Base-by-base conservation (phyloP, 139 green algal species). In the Chlorella sp. region DNA sequence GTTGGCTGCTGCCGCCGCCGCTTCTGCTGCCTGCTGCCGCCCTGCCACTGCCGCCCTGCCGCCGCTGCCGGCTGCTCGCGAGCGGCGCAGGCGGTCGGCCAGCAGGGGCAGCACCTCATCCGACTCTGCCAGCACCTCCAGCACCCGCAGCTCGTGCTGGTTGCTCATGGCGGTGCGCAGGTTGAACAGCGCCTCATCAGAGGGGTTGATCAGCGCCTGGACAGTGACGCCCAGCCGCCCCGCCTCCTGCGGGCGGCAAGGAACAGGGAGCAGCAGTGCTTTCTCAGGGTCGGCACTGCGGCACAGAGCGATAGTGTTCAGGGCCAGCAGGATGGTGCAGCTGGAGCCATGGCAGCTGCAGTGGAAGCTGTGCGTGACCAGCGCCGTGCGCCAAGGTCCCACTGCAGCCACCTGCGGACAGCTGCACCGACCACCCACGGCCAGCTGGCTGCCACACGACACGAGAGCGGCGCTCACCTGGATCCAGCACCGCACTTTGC, bases 131-230 rank as follows among this genome's bases (percentile, higher is more conserved):
- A 94, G 86, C 34, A 96, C 84, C 64, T 96, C 92, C 32, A 96
- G 41, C 72, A 96, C 76, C 64, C 78, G 30, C 80, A 84, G 57
- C 51, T 91, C 87, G 79, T 91, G 88, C 39, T 89, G 90, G 79
- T 97, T 96, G 87, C 84, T 91, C 57, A 90, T 87, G n/a, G 90
- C 90, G 23, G 91, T 94, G 23, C 95, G 64, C 25, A 98, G 84
- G 85, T 98, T 98, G 91, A 95, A 98, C 44, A 92, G 88, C 0
- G 92, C 87, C 25, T 98, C 95, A 32, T 97, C 95, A 32, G 87
- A 93, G 23, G 93, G 93, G 88, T 98, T 98, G 81, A 98, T 85
- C 20, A 98, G 78, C 25, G 91, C 95, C 91, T 98, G 94, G 20
- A 57, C 38, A 5, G 76, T 80, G 21, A 21, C 15, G 4, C 57